Percentiles rank a stretch among this genome's conserved stretches.
These are phyloP conservation scores for Boletus subcaerulescens DNA, from an alignment of 768 basidiomycete genomes.

Conservation along the genomic window DNA sequence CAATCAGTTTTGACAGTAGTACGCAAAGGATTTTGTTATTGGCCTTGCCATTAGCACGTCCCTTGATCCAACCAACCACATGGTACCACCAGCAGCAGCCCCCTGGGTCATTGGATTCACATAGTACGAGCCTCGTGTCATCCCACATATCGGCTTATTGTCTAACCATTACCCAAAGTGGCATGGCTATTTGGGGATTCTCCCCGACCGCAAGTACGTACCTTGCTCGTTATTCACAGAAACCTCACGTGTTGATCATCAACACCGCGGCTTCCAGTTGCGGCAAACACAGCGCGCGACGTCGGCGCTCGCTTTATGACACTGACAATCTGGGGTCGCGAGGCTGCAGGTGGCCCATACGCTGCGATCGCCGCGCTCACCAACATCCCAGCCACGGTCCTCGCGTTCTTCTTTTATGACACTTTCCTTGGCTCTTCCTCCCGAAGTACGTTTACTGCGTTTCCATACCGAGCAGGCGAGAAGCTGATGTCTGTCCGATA, in stretches of 20 bases:
- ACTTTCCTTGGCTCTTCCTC: slow-evolving; percentile 56
- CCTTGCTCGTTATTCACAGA: background rate
- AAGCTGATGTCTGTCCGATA: slow-evolving; percentile 15
- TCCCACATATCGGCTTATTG: background rate
- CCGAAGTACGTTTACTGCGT: slow-evolving; percentile 42
- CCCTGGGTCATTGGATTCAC: slow-evolving; percentile 55
- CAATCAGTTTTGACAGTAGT: background rate
- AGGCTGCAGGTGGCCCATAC: slow-evolving; percentile 52
- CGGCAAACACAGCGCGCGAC: slow-evolving; percentile 68
- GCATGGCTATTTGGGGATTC: slow-evolving; percentile 59
- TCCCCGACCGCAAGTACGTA: slow-evolving; percentile 44
- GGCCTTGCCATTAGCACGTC: slow-evolving; percentile 25
- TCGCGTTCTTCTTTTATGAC: slow-evolving; percentile 55
- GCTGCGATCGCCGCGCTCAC: slow-evolving; percentile 62
- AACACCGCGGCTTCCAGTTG: slow-evolving; percentile 35
- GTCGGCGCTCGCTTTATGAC: slow-evolving; percentile 61
- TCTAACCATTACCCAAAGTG: slow-evolving; percentile 35
- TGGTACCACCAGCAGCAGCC: slow-evolving; percentile 49
- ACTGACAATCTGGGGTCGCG: slow-evolving; percentile 57
- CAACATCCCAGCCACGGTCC: slow-evolving; percentile 61
- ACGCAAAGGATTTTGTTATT: slow-evolving; percentile 16
- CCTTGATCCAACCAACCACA: slow-evolving; percentile 52
- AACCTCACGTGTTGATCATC: background rate
- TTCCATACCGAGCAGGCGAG: background rate
- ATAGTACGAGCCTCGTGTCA: slow-evolving; percentile 44